Evolutionary conservation across 805 yeast species (phyloP), one percentile per base, ranked within the genome.

Genomic region (Hanseniaspora lachancei): DNA sequence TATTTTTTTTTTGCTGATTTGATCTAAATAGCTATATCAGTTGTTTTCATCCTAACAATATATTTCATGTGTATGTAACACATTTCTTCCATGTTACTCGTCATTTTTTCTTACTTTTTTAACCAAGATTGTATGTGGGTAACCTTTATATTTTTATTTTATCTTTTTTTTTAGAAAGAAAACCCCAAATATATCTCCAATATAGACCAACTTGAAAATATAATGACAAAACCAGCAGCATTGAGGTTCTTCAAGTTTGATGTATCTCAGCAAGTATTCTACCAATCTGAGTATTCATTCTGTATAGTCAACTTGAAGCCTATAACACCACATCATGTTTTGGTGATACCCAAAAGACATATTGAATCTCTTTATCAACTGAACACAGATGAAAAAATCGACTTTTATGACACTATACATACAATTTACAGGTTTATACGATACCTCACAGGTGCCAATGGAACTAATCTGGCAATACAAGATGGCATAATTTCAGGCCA

Each of bases 401-500:
- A 93, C 66, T 86, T 83, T 67, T 88, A 89, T 75, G 68, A 68
- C 24, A 80, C 95, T 0, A 71, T 93, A 10, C 96, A 86, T 61
- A 63, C 77, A 48, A 75, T 93, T 0, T 82, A 88, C 58, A 69
- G 71, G 54, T 84, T 89, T 59, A 81, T 93, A 16, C 81, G 77
- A 60, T 63, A 74, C 57, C 71, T 75, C 13, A 93, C 82, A 66
- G 75, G 81, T 38, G 95, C 96, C 2, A 95, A 89, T 61, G 74
- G 95, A 1, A 64, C 89, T 58, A 95, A 95, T 65, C 76, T 93
- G 41, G 91, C 97, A 12, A 87, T 95, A 58, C 99, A 93, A 67
- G 99, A 93, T 66, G 98, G 98, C 0, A 86, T 89, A 0, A 88
- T 88, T 50, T 91, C 97, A 1, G 98, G 98, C 3, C 98, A 93